Percentiles rank a stretch among this genome's conserved stretches.
These are phyloP conservation scores for Jackrogersella multiformis DNA, from an alignment of 495 filamentous ascomycete species.

Conservation along the genomic window DNA sequence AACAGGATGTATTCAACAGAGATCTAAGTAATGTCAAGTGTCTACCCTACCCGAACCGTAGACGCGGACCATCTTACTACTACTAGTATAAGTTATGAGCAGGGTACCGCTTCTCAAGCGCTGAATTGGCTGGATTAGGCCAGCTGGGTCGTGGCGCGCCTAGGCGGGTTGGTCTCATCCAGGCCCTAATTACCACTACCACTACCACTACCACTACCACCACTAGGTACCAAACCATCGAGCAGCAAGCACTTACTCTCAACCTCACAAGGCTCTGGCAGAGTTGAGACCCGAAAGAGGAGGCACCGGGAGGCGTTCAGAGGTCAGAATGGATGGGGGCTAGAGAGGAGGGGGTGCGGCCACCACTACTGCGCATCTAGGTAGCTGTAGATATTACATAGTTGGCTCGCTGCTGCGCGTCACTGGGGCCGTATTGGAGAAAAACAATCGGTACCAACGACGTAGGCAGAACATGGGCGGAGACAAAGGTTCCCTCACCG, in stretches of 20 bases:
- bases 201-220: neutral
- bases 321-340: neutral
- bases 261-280: neutral
- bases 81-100: no score
- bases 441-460: constrained; percentile 26
- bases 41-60: constrained; percentile 38
- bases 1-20: constrained; percentile 42
- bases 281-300: neutral
- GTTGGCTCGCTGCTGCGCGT: constrained; percentile 32
- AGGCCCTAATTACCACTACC: constrained; percentile 2
- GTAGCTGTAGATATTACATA: neutral
- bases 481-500: constrained; percentile 35
- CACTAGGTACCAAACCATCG: neutral
- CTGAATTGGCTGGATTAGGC: constrained; percentile 30
- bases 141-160: constrained; percentile 24
- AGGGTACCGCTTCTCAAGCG: constrained; percentile 30
- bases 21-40: constrained; percentile 29
- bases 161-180: constrained; percentile 21
- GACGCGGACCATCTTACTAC: constrained; percentile 30
- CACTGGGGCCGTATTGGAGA: constrained; percentile 32
- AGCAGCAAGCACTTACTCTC: neutral
- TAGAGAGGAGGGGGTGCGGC: neutral
- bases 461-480: constrained; percentile 15
- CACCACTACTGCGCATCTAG: neutral
- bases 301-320: neutral